Base-by-base conservation (phyloP, 176 grass and related monocot species). In the Eleusine coracana region DNA sequence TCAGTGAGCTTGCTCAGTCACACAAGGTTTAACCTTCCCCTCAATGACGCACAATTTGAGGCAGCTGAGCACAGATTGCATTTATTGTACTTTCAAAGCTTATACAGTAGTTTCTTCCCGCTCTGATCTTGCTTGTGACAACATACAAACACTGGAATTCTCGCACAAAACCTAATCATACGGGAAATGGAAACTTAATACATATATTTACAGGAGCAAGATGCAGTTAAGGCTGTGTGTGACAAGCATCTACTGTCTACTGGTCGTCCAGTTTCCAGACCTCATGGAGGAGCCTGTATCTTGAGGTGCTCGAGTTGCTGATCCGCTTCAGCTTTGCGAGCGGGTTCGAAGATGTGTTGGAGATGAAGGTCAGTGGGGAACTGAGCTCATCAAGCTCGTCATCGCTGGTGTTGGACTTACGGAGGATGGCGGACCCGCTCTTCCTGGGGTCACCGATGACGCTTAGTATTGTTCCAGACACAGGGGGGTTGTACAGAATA, bases 301-400 rank as follows among this genome's bases (percentile, higher is more conserved):
- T 92, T 13, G 87, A 51, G 1, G 85, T 84, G 80, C 75, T 82
- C 2, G 86, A 75, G 60, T 68, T 80, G 21, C 82, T 81, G 48
- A 90, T 74, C 63, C 76, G 82, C 76, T 91, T 98, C 59, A 85
- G 59, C 73, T 89, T 90, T 3, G 37, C 84, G 10, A 88, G 68
- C 20, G 82, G 83, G 71, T 75, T 64, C 7, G 73, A 76, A 5
- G 89, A 81, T 1, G 71, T 78, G 31, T 88, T 92, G 74, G 94
- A 83, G 67, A 93, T 87, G 64, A 84, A 93, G 23, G 89, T 85
- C 54, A 95, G 64, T 52, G 96, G 92, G 7, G 96, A 91, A 87
- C 92, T 92, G 63, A 98, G 85, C 60, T 95, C 92, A 70, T 93
- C 92, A 0, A 98, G 91, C 89, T 98, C 92, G 18, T 98, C 96